These are phyloP conservation scores for Elaeis oleifera DNA, from an alignment of 202 grass and related monocot species.

Conservation along the genomic window DNA sequence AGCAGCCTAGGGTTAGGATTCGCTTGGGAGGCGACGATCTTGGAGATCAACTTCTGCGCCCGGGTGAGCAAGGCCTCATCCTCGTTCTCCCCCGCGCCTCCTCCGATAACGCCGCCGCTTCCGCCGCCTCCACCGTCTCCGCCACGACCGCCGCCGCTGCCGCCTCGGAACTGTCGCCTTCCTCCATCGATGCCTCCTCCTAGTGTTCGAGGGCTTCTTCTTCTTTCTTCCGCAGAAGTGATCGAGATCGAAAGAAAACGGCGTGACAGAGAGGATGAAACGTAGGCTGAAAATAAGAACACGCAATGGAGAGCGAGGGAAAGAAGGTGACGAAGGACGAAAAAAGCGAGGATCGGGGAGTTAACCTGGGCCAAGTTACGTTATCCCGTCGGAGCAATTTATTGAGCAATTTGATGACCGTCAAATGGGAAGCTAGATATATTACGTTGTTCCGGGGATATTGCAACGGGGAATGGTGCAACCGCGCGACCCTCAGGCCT, in stretches of 20 bases:
- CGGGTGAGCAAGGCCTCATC: conserved; percentile 47
- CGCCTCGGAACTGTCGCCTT: neutral
- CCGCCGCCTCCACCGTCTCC: conserved; percentile 2
- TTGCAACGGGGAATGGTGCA: neutral
- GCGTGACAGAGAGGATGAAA: neutral
- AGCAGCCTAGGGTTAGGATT: conserved; percentile 76
- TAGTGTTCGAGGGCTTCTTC: neutral
- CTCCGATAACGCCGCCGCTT: conserved; percentile 2
- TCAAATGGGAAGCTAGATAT: neutral
- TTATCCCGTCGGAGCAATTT: too few species aligned
- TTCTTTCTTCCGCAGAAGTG: neutral
- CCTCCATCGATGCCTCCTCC: conserved; percentile 11
- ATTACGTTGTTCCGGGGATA: neutral
- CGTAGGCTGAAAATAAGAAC: too few species aligned
- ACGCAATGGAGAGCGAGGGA: too few species aligned
- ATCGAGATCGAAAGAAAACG: neutral
- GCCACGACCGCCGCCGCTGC: neutral
- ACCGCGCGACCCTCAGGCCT: neutral
- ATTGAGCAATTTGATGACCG: too few species aligned
- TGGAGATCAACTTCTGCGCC: conserved; percentile 43
- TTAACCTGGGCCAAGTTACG: too few species aligned
- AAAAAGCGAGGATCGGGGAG: neutral
- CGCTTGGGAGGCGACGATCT: conserved; percentile 45
- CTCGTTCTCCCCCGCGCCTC: conserved; percentile 16
- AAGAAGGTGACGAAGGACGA: neutral